Evolutionary conservation across 768 basidiomycete genomes (phyloP), one percentile per base, ranked within the genome.

Genomic region (Ephemerocybe angulata): DNA sequence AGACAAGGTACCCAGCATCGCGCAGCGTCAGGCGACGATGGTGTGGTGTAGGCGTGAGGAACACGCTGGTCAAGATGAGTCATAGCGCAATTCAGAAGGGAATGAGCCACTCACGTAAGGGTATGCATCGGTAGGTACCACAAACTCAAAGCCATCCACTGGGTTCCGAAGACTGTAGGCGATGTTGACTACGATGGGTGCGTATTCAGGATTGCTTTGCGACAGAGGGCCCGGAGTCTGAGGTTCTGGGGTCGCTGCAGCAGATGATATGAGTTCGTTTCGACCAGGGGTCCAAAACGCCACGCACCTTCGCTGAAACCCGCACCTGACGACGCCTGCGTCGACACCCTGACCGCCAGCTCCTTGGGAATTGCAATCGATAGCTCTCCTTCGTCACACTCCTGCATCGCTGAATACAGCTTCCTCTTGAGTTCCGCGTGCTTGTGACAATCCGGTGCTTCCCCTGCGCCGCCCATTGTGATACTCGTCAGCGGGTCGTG

Each of bases 1-100:
- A 98, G 71, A 63, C 97, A 99, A 13, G 97, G 97, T n/a, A 98
- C 87, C 97, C 97, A 99, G 63, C 92, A 94, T 64, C 97, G 79
- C n/a, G 96, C 94, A 17, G 92, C 81, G 65, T 95, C 92, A 5
- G 93, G 86, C 7, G 87, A 87, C 0, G 90, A 88, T 1, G 93
- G 87, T 3, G 86, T 88, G 3, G 94, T 93, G 64, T 88, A 98
- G 42, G 88, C 87, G 72, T 98, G 97, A 46, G 96, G 96, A 57
- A 94, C 85, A 59, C 91, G 88, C 92, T 96, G 54, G 13, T 53
- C 55, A 27, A 56, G 22, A 54, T 67, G n/a, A 62, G 59, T 52
- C 33, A 58, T 50, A 21, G 52, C 24, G 13, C 15, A 29, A 50
- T 37, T 24, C n/a, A 13, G 15, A 21, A 33, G 27, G 31, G 19